These are phyloP conservation scores for Pueraria montana DNA, from an alignment of 306 rosid genomes.

Conservation along the genomic window DNA sequence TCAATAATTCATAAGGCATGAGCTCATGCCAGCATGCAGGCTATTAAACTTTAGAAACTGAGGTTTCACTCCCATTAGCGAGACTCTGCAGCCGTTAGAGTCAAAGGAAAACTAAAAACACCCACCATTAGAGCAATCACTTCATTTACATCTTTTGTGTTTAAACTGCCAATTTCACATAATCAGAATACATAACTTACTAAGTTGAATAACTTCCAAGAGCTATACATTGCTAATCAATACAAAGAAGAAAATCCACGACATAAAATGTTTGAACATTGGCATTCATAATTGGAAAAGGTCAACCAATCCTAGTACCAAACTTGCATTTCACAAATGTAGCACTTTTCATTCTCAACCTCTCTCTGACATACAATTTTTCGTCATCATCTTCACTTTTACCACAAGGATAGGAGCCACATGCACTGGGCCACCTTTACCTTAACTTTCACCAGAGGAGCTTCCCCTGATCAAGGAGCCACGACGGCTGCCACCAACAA, in stretches of 20 bases:
- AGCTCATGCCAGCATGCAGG: background rate
- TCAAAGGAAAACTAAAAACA: constrained; percentile 25
- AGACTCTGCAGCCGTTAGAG: background rate
- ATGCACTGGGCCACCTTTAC: constrained; percentile 21
- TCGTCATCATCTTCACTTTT: constrained; percentile 74
- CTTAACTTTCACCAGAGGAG: constrained; percentile 55
- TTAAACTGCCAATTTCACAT: constrained; percentile 53
- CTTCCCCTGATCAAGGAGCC: constrained; percentile 73
- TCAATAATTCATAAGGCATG: background rate
- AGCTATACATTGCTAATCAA: constrained; percentile 57
- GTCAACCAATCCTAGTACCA: constrained; percentile 51
- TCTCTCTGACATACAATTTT: constrained; percentile 51
- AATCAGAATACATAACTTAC: constrained; percentile 46
- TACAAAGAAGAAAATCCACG: constrained; percentile 43
- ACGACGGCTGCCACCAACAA: constrained; percentile 80
- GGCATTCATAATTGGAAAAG: constrained; percentile 47
- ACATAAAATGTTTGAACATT: constrained; percentile 51
- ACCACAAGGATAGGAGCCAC: constrained; percentile 23
- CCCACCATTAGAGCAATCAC: constrained; percentile 33
- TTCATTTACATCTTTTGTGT: constrained; percentile 51
- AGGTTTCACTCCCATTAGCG: background rate
- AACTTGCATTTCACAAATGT: constrained; percentile 42
- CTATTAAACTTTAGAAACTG: background rate
- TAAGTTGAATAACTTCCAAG: constrained; percentile 37
- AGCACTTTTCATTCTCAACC: constrained; percentile 34